These are phyloP conservation scores for Pseudonitzschia multiseries DNA, from an alignment of 108 stramenopile species.

Conservation along the genomic window DNA sequence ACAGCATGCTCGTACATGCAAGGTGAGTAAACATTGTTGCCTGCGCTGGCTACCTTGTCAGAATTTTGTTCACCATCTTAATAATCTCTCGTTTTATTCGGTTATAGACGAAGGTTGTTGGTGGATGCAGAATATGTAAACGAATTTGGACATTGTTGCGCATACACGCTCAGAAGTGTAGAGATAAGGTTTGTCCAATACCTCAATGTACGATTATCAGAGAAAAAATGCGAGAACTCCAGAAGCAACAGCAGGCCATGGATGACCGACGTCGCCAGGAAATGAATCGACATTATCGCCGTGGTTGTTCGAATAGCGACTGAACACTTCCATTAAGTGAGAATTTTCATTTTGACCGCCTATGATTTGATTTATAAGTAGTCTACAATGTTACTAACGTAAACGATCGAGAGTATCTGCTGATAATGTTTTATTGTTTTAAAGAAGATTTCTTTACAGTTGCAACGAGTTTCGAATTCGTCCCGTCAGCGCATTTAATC, in stretches of 20 bases:
- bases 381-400: not conserved
- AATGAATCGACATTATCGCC: slow-evolving; percentile 72
- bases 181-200: slow-evolving; percentile 78
- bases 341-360: not conserved
- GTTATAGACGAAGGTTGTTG: slow-evolving; percentile 57
- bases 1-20: slow-evolving; percentile 76
- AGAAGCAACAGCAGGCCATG: slow-evolving; percentile 89
- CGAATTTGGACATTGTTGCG: slow-evolving; percentile 93
- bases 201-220: slow-evolving; percentile 91
- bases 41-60: not conserved
- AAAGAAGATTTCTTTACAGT: too few relatives aligned
- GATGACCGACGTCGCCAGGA: slow-evolving; percentile 88
- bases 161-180: slow-evolving; percentile 95
- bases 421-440: too few relatives aligned
- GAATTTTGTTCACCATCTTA: not conserved
- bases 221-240: slow-evolving; percentile 86
- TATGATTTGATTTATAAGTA: not conserved
- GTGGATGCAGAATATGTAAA: slow-evolving; percentile 94
- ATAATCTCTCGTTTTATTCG: not conserved
- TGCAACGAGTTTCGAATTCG: too few relatives aligned
- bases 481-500: not conserved
- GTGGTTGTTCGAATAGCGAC: slow-evolving; percentile 13
- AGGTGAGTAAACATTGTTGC: slow-evolving; percentile 29
- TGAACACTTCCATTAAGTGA: not conserved
- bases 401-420: not conserved